Conservation (phyloP, 345 rosid species). For the Sonneratia caseolaris region DNA sequence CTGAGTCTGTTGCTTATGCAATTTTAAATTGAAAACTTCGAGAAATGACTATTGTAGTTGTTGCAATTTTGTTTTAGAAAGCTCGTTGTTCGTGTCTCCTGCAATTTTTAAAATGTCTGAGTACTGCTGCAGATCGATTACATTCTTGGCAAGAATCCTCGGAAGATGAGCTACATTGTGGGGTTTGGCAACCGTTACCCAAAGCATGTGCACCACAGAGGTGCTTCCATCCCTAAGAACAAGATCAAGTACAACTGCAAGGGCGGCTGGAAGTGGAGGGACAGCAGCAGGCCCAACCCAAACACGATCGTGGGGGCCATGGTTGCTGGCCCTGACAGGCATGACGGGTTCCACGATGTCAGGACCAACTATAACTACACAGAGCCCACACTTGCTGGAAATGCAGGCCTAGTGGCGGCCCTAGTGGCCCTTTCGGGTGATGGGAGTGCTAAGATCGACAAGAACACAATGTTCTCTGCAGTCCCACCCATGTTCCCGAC, state of each 20-base stretch:
- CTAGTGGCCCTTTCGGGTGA: constrained; percentile 86
- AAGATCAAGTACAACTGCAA: constrained; percentile 75
- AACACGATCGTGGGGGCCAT: constrained; percentile 82
- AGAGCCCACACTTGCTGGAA: constrained; percentile 89
- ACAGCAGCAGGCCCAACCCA: constrained; percentile 70
- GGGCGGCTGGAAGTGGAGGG: constrained; percentile 99
- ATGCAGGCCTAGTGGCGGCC: constrained; percentile 89
- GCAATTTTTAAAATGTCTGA: neutral
- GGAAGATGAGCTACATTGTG: constrained; percentile 83
- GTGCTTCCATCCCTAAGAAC: constrained; percentile 83
- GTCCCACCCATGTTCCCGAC: constrained; percentile 97
- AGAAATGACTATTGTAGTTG: no score
- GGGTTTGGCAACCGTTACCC: constrained; percentile 86
- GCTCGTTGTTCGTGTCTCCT: neutral
- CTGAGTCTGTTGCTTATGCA: no score
- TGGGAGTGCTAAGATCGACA: constrained; percentile 50
- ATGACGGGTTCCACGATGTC: constrained; percentile 72
- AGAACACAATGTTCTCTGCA: constrained; percentile 86
- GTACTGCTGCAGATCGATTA: constrained; percentile 55
- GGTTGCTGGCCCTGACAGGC: constrained; percentile 98
- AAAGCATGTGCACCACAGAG: constrained; percentile 78
- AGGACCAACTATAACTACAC: constrained; percentile 91
- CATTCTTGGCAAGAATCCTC: constrained; percentile 89
- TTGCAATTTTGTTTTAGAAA: neutral
- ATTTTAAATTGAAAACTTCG: no score